A percentile compares a stretch with the other conserved stretches of the same genome.
These are phyloP conservation scores for Boletus vermiculosoides DNA, from an alignment of 768 basidiomycete species.

Conservation along the genomic window DNA sequence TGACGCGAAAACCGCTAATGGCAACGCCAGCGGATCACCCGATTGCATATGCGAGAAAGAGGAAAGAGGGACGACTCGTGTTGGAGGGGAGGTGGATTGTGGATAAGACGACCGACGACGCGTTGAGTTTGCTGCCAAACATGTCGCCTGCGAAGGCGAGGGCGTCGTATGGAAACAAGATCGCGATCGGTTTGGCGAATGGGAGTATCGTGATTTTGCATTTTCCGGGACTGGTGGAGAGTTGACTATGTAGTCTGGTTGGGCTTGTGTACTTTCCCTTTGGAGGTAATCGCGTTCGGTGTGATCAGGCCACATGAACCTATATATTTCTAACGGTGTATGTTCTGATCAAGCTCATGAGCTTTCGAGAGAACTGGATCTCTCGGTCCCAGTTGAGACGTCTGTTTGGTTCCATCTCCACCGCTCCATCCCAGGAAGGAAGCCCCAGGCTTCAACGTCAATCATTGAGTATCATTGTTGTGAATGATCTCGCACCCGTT, in stretches of 20 bases:
- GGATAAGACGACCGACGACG: slow-evolving; percentile 15
- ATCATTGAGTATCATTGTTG: too few relatives aligned
- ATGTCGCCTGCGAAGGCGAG: slow-evolving; percentile 28
- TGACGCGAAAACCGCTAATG: slow-evolving; percentile 18
- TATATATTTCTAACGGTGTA: too few relatives aligned
- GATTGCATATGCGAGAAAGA: background rate
- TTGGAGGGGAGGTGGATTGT: slow-evolving; percentile 28
- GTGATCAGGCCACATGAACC: too few relatives aligned
- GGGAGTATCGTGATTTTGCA: slow-evolving; percentile 28
- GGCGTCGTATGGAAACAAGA: slow-evolving; percentile 20
- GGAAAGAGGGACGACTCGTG: slow-evolving; percentile 1
- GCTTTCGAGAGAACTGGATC: too few relatives aligned
- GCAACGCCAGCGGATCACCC: slow-evolving; percentile 25
- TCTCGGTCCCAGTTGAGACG: too few relatives aligned
- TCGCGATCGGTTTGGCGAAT: slow-evolving; percentile 30
- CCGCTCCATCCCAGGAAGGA: too few relatives aligned
- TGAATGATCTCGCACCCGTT: too few relatives aligned
- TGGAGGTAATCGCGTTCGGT: too few relatives aligned
- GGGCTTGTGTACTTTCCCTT: too few relatives aligned
- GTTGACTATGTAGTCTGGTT: background rate
- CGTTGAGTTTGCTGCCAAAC: slow-evolving; percentile 26
- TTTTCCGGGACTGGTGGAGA: slow-evolving; percentile 17
- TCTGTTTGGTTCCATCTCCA: too few relatives aligned
- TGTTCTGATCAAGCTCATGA: background rate
- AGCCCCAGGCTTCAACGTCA: too few relatives aligned